Evolutionary conservation across 2,329 filamentous ascomycete species (phyloP), one percentile per base, ranked within the genome.

Genomic region (Sporothrix euskadiensis): DNA sequence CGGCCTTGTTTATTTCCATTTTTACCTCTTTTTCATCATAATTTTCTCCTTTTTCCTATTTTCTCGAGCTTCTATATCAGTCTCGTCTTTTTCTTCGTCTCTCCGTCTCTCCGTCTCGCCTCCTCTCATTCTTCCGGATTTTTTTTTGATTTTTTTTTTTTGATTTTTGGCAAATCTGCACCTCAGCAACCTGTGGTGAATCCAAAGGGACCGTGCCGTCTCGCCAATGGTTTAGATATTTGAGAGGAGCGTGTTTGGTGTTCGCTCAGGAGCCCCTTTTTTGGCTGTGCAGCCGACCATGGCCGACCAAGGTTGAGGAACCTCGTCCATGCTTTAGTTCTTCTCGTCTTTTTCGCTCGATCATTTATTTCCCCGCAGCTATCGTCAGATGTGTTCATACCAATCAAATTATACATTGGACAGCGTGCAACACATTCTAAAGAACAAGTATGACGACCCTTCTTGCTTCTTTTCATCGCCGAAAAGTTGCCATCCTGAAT

Each of bases 181-280:
- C 26, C 44, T 68, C 65, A 12, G 10, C 41, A 52, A 26, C 26
- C 56, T 26, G 26, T 39, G 12, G 12, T 39, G 5, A 30, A 9
- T 57, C 41, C 16, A 9, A 61, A 16, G 26, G 56, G 56, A n/a
- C 39, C 69, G 69, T 71, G 69, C 41, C 69, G 39, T 44, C 16
- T n/a, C 56, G 56, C 44, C 69, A 57, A 7, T 49, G 57, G 19
- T 63, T 30, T 16, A 26, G 30, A 9, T 52, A 41, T 30, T 73
- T 70, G 73, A 75, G 71, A 76, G 72, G 73, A 71, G 16, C 19
- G 6, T 57, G 75, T 76, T 73, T 76, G 73, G 75, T 75, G 72
- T 57, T n/a, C 73, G 41, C 44, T 22, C 32, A 32, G 49, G n/a
- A 16, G 14, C 70, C 72, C 74, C 47, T 57, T 65, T 65, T 32